These are phyloP conservation scores for Termitomyces sp. DNA, from an alignment of 768 basidiomycete species.

Conservation along the genomic window DNA sequence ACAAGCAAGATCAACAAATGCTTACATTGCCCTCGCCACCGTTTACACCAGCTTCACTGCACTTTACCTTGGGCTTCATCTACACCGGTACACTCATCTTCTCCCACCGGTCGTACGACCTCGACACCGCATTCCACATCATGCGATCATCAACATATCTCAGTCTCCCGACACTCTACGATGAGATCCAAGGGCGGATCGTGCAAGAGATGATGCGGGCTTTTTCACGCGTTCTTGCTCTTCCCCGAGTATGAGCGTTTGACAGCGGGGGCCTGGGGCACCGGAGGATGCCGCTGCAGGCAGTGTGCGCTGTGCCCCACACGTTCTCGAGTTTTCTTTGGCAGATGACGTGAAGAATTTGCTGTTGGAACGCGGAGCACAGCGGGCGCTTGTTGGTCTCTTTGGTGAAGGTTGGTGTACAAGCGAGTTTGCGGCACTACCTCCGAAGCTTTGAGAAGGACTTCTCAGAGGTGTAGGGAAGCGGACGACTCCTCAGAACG, in stretches of 20 bases:
- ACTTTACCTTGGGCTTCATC: conserved; percentile 92
- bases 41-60: conserved; percentile 91
- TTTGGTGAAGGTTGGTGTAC: conserved; percentile 92
- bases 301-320: conserved; percentile 82
- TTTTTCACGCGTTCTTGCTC: conserved; percentile 80
- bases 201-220: conserved; percentile 87
- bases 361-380: conserved; percentile 67
- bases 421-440: conserved; percentile 72
- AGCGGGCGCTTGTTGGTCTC: conserved; percentile 74
- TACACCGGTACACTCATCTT: conserved; percentile 95
- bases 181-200: conserved; percentile 81
- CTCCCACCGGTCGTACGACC: conserved; percentile 90
- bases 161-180: conserved; percentile 64
- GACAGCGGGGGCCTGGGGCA: conserved; percentile 77
- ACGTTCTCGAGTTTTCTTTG: conserved; percentile 81
- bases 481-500: conserved; percentile 63
- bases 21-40: conserved; percentile 85
- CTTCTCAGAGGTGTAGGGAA: conserved; percentile 75
- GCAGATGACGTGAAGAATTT: conserved; percentile 75
- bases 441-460: conserved; percentile 60
- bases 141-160: conserved; percentile 84
- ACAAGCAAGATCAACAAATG: conserved; percentile 47
- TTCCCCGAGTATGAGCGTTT: conserved; percentile 78
- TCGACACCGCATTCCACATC: conserved; percentile 88
- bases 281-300: conserved; percentile 79